Percentiles rank a stretch among this genome's conserved stretches.
These are phyloP conservation scores for Alternaria alternata DNA, from an alignment of 2,329 filamentous ascomycete genomes.

Conservation along the genomic window DNA sequence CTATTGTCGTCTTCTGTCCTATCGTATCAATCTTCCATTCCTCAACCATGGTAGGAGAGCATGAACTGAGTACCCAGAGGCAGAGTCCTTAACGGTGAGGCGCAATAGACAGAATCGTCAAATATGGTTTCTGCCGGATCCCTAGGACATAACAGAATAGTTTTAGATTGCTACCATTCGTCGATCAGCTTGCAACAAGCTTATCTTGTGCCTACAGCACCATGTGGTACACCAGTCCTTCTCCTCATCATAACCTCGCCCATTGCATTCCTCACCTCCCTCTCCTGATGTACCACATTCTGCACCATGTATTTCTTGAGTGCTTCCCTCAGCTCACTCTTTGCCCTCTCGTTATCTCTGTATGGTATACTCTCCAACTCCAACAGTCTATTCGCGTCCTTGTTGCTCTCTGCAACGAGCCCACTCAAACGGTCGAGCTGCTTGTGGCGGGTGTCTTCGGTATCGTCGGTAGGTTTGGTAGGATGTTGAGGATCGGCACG, in stretches of 20 bases:
- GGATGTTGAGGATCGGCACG: constrained; percentile 39
- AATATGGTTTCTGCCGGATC: background rate
- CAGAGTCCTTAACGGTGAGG: background rate
- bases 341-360: constrained; percentile 71
- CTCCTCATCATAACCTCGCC: constrained; percentile 70
- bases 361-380: constrained; percentile 84
- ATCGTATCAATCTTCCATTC: background rate
- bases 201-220: constrained; percentile 54
- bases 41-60: background rate
- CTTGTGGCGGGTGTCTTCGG: constrained; percentile 57
- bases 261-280: constrained; percentile 83
- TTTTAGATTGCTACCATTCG: background rate
- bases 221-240: constrained; percentile 68
- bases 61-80: background rate
- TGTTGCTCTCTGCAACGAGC: constrained; percentile 67
- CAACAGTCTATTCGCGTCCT: constrained; percentile 74
- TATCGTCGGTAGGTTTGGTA: constrained; percentile 32
- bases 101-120: background rate
- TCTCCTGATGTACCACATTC: constrained; percentile 76
- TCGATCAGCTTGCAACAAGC: background rate
- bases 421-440: constrained; percentile 73
- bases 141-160: background rate
- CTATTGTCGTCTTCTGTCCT: background rate
- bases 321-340: constrained; percentile 68
- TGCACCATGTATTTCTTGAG: constrained; percentile 89